Conservation (phyloP, 2,329 filamentous ascomycete species). For the Harringtonia lauricola region DNA sequence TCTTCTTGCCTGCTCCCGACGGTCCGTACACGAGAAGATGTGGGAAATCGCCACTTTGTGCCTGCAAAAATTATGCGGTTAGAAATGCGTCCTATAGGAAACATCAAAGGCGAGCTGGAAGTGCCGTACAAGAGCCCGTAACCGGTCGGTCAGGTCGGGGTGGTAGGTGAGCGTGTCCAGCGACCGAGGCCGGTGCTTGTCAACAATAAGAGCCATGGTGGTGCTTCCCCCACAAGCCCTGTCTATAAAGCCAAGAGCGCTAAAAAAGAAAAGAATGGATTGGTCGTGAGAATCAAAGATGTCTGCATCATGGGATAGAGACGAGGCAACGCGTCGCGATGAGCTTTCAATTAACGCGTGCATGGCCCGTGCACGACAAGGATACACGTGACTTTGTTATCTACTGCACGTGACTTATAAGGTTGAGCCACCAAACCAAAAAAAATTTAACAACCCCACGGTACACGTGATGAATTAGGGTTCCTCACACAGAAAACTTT, state of each 20-base stretch:
- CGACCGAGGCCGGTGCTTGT: slow-evolving; percentile 62
- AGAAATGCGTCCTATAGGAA: too few relatives aligned
- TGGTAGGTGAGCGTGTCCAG: slow-evolving; percentile 80
- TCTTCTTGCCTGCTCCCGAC: slow-evolving; percentile 95
- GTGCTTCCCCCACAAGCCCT: too few relatives aligned
- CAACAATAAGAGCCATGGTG: slow-evolving; percentile 57
- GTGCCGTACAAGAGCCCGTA: slow-evolving; percentile 66
- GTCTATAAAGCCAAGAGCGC: too few relatives aligned
- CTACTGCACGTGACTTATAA: too few relatives aligned
- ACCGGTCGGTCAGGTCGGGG: slow-evolving; percentile 71
- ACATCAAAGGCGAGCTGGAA: neutral
- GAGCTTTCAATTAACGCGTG: neutral
- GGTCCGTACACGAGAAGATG: slow-evolving; percentile 96
- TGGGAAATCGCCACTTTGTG: slow-evolving; percentile 93
- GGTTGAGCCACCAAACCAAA: neutral
- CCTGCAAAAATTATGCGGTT: slow-evolving; percentile 37
- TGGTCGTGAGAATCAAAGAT: too few relatives aligned
- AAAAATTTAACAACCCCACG: neutral
- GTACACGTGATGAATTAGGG: slow-evolving; percentile 11
- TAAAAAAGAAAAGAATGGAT: too few relatives aligned
- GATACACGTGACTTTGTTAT: neutral
- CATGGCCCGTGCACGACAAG: neutral
- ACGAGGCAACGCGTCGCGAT: neutral
- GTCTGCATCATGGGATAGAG: too few relatives aligned
- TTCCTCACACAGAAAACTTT: slow-evolving; percentile 9